Evolutionary conservation across 2,329 filamentous ascomycete species (phyloP), one percentile per base, ranked within the genome.

Genomic region (Trichoderma sp.): DNA sequence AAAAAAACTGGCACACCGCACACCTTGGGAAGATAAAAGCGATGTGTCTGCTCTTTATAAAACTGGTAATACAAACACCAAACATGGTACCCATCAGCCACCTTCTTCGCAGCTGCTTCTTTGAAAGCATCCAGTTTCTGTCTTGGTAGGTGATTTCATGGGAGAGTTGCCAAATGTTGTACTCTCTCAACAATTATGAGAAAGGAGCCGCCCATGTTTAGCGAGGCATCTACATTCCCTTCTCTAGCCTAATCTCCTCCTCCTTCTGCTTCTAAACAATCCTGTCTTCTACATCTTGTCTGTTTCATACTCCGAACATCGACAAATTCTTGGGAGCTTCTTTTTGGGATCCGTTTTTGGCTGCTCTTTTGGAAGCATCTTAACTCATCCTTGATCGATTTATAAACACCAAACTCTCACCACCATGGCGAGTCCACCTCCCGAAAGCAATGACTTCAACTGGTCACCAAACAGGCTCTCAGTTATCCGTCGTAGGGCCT

Each of bases 341-440:
- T 74, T 74, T 76, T 77, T 76, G 73, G 73, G 68, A 70, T 68
- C 72, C 73, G 39, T 75, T 76, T 76, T 76, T 74, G 73, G 74
- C 69, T 73, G 69, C 70, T 73, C 63, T 78, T 74, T 79, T 78
- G 76, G 74, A 74, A 74, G 73, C 73, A 78, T 78, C 61, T 74
- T 77, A 75, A n/a, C 30, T 53, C 47, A 62, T 50, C 53, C 55
- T 62, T 28, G 43, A 71, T 36, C 39, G 9, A 74, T 71, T 68
- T 73, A 78, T 76, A 64, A 74, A 28, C 55, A 39, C 2, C 28
- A 57, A 32, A 36, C 15, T 8, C 26, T 30, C 4, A 36, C 26
- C 23, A 53, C 15, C 30, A 73, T 74, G 70, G 23, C 28, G 20
- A 64, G 17, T 26, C 57, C 23, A 7, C 59, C 39, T 36, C 36